These are phyloP conservation scores for Cercospora sp. DNA, from an alignment of 2,329 filamentous ascomycete species.

Conservation along the genomic window DNA sequence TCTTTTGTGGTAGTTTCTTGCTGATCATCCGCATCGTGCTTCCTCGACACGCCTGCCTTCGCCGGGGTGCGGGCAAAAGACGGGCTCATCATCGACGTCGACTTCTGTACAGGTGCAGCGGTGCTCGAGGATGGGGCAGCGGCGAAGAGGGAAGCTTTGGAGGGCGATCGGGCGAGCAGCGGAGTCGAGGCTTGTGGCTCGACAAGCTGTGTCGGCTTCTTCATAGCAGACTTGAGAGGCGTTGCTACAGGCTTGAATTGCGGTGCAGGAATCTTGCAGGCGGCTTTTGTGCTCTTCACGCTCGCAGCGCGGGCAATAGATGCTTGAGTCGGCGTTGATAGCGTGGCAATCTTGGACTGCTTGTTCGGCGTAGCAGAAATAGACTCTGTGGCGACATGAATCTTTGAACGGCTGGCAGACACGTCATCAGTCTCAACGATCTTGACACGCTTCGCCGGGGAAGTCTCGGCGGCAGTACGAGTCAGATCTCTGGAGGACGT, in stretches of 20 bases:
- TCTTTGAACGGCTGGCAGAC: constrained; percentile 62
- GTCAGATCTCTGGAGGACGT: constrained; percentile 27
- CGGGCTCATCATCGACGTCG: constrained; percentile 25
- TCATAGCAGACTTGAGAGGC: constrained; percentile 10
- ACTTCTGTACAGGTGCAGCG: constrained; percentile 16
- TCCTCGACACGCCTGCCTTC: constrained; percentile 22
- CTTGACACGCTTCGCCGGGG: constrained; percentile 63
- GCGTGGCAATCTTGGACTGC: constrained; percentile 45
- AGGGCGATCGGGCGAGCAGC: constrained; percentile 34
- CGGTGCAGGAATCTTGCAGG: constrained; percentile 35
- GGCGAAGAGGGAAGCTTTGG: constrained; percentile 31
- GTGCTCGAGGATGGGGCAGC: neutral
- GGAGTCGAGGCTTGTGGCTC: constrained; percentile 23
- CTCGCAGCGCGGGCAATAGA: constrained; percentile 64
- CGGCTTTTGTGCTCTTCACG: constrained; percentile 47
- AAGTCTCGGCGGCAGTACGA: constrained; percentile 37
- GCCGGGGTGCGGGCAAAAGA: constrained; percentile 34
- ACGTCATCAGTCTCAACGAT: constrained; percentile 66
- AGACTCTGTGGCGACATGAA: constrained; percentile 45
- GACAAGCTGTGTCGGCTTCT: constrained; percentile 11
- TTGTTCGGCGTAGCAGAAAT: constrained; percentile 43
- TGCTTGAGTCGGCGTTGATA: constrained; percentile 78
- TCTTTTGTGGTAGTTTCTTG: constrained; percentile 8
- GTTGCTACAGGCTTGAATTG: constrained; percentile 30
- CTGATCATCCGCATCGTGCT: neutral